phyloP scores from a whole-genome alignment of 306 rosid genomes.

The Clitoria ternatea region DNA sequence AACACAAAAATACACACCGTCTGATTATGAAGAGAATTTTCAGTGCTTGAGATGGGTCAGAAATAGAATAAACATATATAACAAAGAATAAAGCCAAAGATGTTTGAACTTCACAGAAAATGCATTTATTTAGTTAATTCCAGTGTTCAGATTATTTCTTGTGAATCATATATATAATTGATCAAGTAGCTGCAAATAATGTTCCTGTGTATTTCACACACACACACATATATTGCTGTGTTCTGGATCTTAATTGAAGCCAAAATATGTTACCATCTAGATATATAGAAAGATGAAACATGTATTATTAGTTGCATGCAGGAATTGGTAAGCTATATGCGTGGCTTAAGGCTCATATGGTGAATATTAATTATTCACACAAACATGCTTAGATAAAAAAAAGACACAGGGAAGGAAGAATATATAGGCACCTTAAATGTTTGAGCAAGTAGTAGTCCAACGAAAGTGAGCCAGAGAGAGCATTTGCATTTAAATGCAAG shows the following conservation, averaged over 20 bases:
- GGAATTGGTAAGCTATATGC: neutral
- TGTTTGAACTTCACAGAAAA: neutral
- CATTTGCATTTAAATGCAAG: too few relatives aligned
- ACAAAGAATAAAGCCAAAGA: neutral
- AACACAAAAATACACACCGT: neutral
- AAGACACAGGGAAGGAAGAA: neutral
- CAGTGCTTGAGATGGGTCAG: neutral
- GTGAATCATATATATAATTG: neutral
- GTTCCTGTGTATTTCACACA: neutral
- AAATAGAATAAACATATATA: neutral
- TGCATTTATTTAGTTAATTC: neutral
- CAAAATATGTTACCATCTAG: neutral
- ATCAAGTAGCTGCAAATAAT: constrained; percentile 21
- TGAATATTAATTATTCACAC: neutral
- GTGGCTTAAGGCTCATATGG: neutral
- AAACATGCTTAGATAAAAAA: neutral
- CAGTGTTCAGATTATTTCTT: neutral
- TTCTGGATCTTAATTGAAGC: neutral
- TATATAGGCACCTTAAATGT: constrained; percentile 19
- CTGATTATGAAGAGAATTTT: neutral
- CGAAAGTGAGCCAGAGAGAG: neutral
- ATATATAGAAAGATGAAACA: neutral
- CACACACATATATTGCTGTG: constrained; percentile 11
- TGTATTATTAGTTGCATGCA: constrained; percentile 4
- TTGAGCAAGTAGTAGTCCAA: neutral